Evolutionary conservation across 805 yeast species (phyloP), one percentile per base, ranked within the genome.

Genomic region (Debaryomyces maramus): DNA sequence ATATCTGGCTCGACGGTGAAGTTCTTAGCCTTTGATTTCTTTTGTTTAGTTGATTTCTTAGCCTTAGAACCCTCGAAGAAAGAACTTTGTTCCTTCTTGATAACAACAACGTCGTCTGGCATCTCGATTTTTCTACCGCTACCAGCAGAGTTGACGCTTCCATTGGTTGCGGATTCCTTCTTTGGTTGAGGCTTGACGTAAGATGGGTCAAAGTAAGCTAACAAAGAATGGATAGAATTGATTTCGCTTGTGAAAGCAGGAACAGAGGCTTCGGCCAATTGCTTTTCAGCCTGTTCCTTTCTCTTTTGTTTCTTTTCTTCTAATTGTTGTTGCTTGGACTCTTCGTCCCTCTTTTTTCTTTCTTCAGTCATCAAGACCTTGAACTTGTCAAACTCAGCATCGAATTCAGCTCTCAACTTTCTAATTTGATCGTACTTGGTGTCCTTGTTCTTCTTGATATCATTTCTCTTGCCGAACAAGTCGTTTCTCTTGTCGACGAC

Each of bases 211-310:
- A 93, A 87, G 65, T 78, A 78, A 26, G 68, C 57, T 60, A 90
- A 73, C 59, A 89, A 73, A 40, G 76, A 70, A 63, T 89, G 87
- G 55, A 93, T 85, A 47, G 83, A 72, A 50, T 75, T 74, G 54
- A 91, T 83, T 67, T 93, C 96, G 32, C 68, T 68, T 43, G 83
- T 79, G 67, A 85, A 90, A 19, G 97, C 98, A 20, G 98, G 96
- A 52, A 67, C 67, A 19, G 85, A 79, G 34, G 89, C 89, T 47
- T 80, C 85, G 38, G 80, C 76, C 70, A 86, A 78, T 56, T 79
- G 80, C 56, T 78, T 73, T 52, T 87, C 88, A 41, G 83, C 85
- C 18, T 39, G 38, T 53, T 74, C 80, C 65, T 74, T 75, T 60
- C 76, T 70, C 55, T 73, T 73, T 49, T 67, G 72, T 45, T 72